These are phyloP conservation scores for Metschnikowia vanudenii DNA, from an alignment of 805 yeast species.

Conservation along the genomic window DNA sequence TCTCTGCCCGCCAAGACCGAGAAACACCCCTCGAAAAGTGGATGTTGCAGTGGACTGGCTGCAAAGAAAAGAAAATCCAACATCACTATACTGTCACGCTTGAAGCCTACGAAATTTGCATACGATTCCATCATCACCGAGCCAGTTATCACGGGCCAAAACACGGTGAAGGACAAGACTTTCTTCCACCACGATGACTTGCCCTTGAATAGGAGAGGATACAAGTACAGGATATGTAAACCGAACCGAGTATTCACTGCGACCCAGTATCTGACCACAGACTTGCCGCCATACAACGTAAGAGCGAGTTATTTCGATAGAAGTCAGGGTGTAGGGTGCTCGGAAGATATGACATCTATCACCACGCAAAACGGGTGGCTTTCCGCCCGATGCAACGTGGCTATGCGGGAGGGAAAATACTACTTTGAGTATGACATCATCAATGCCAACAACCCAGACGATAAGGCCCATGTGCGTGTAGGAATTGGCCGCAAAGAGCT, in stretches of 20 bases:
- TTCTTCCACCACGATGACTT: conserved; percentile 65
- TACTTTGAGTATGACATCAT: conserved; percentile 74
- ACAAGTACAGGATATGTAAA: conserved; percentile 74
- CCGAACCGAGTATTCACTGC: conserved; percentile 62
- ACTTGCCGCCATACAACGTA: conserved; percentile 62
- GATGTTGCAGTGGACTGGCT: conserved; percentile 19
- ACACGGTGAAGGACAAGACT: conserved; percentile 17
- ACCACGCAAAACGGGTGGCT: conserved; percentile 77
- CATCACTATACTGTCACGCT: conserved; percentile 34
- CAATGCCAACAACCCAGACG: conserved; percentile 45
- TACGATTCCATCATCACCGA: conserved; percentile 12
- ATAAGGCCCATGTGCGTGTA: conserved; percentile 65
- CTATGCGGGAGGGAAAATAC: conserved; percentile 74
- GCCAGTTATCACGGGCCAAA: conserved; percentile 16
- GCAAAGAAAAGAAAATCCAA: conserved; percentile 29
- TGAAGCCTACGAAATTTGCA: conserved; percentile 36
- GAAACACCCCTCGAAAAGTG: neutral
- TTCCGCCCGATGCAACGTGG: conserved; percentile 68
- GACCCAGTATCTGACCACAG: conserved; percentile 67
- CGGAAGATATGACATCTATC: conserved; percentile 37
- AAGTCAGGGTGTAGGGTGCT: conserved; percentile 50
- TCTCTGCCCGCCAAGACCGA: conserved; percentile 20
- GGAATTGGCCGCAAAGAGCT: conserved; percentile 89
- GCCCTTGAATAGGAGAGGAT: conserved; percentile 78
- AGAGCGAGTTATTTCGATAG: conserved; percentile 68